A percentile compares a stretch with the other conserved stretches of the same genome.
Conservation (phyloP, 2,329 filamentous ascomycete species). For the Aspergillus ustus region DNA sequence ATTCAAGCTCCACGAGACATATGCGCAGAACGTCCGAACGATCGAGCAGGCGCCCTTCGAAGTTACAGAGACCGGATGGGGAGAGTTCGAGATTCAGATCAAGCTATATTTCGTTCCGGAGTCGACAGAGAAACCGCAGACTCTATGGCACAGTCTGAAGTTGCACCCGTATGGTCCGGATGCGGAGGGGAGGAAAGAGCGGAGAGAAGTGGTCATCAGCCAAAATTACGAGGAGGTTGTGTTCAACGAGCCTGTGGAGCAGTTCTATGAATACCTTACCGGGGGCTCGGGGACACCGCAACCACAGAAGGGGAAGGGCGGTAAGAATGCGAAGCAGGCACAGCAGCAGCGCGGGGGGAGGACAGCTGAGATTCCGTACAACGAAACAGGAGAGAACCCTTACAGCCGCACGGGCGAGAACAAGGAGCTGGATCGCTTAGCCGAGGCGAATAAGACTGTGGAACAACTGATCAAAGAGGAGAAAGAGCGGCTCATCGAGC, state of each 20-base stretch:
- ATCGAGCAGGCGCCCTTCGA: slow-evolving; percentile 81
- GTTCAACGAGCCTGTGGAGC: slow-evolving; percentile 95
- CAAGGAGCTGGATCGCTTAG: slow-evolving; percentile 68
- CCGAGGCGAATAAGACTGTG: slow-evolving; percentile 63
- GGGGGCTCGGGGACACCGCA: slow-evolving; percentile 58
- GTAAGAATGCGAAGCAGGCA: slow-evolving; percentile 57
- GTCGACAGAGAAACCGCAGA: slow-evolving; percentile 89
- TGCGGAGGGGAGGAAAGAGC: slow-evolving; percentile 72
- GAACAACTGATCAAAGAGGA: slow-evolving; percentile 67
- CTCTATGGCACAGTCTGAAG: slow-evolving; percentile 89
- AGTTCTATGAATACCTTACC: slow-evolving; percentile 87
- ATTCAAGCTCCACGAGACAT: slow-evolving; percentile 98
- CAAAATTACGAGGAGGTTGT: slow-evolving; percentile 93
- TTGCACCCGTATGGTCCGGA: slow-evolving; percentile 85
- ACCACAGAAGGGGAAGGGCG: slow-evolving; percentile 62
- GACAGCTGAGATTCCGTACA: slow-evolving; percentile 75
- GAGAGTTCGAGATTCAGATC: slow-evolving; percentile 95
- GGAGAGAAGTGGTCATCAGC: slow-evolving; percentile 68
- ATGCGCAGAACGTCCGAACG: slow-evolving; percentile 85
- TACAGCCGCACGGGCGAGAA: slow-evolving; percentile 74
- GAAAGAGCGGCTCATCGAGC: slow-evolving; percentile 63
- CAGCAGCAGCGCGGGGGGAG: slow-evolving; percentile 59
- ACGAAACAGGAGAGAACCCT: slow-evolving; percentile 69
- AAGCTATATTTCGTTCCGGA: slow-evolving; percentile 91
- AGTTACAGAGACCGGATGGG: slow-evolving; percentile 93